phyloP scores from a whole-genome alignment of 352 stramenopile species.

The Globisporangium spiculum region DNA sequence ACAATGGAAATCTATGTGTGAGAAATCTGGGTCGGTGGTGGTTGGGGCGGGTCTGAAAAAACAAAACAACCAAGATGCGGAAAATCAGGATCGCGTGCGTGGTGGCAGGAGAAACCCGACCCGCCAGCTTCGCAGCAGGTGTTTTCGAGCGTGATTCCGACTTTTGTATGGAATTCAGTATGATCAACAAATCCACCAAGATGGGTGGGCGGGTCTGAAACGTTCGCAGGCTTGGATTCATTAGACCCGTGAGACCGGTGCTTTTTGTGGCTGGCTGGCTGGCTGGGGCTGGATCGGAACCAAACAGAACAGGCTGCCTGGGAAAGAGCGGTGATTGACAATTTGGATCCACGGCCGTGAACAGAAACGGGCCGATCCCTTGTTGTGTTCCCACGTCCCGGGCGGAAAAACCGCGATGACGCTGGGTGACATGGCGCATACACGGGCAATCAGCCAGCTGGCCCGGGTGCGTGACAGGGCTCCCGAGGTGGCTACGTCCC shows the following conservation, averaged over 20 bases:
- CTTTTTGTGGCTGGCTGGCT: constrained; percentile 1
- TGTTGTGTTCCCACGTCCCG: neutral
- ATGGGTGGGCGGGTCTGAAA: neutral
- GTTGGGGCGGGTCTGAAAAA: neutral
- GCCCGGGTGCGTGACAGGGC: neutral
- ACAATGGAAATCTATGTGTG: neutral
- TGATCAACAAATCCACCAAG: neutral
- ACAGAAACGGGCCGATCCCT: constrained; percentile 1
- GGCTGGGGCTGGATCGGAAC: neutral
- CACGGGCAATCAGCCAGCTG: constrained; percentile 1
- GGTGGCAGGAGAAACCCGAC: neutral
- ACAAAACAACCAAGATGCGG: neutral
- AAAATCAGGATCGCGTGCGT: neutral
- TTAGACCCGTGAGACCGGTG: neutral
- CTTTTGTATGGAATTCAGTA: neutral
- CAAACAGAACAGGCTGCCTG: neutral
- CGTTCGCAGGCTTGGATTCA: neutral
- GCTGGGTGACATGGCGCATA: constrained; percentile 18
- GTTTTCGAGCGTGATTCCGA: neutral
- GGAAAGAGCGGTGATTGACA: constrained; percentile 4
- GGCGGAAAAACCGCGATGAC: neutral
- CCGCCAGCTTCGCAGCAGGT: neutral
- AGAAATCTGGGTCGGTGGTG: neutral
- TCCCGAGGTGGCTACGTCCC: constrained; percentile 4
- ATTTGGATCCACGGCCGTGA: neutral